Evolutionary conservation across 495 filamentous ascomycete species (phyloP), one percentile per base, ranked within the genome.

Genomic region (Aspergillus hancockii): DNA sequence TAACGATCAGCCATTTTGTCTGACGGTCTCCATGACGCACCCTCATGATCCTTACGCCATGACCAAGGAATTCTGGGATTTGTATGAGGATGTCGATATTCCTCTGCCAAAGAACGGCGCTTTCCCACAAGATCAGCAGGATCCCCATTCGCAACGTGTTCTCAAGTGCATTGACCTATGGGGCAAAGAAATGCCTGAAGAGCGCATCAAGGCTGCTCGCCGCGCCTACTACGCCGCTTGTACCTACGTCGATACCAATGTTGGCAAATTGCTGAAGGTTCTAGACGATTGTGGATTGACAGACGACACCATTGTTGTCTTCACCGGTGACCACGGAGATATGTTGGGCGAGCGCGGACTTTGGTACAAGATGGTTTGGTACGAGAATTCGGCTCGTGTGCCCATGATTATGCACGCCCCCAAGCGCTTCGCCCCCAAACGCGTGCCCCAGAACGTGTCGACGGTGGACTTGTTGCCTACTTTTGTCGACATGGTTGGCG

Each of bases 291-390:
- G 89, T 72, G 83, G 84, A 0, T 78, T 96, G 46, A 85, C 85
- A 52, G 84, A 93, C 18, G 82, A 94, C 69, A 95, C 91, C 6
- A 90, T 96, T 56, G 78, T 96, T 49, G 79, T 95, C 49, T 96
- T 96, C 73, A 90, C 85, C 51, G 90, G 91, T 50, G 91, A 96
- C 64, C 91, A 96, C 70, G 91, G 91, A 54, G 91, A 96, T 69
- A 95, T 95, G 91, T 84, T 96, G 9, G 91, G 91, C 36, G 91
- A 96, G 74, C 83, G 91, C 23, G 89, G 89, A 0, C 73, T 96
- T 38, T 96, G 91, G 91, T 96, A 96, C 79, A 96, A 96, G 79
- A 96, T 96, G 91, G 87, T 80, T 60, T 96, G 90, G 79, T 93
- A 89, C 65, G 91, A 96, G 78, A 84, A 84, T 30, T 92, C 89